phyloP scores from a whole-genome alignment of 345 rosid genomes.

The Linum tenue region DNA sequence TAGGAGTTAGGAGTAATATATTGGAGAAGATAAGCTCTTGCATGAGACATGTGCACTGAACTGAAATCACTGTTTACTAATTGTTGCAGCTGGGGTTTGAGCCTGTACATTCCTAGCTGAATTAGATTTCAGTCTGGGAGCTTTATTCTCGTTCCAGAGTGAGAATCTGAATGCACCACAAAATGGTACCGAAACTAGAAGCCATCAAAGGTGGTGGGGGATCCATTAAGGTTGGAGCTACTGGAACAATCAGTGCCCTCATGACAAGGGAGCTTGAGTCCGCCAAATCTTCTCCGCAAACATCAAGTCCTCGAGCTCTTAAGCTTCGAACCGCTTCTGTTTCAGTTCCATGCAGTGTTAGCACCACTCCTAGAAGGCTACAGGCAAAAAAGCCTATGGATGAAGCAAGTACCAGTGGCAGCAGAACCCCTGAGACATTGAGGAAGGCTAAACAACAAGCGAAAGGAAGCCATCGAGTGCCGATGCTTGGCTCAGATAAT shows the following conservation, averaged over 20 bases:
- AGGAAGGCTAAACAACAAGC: constrained; percentile 31
- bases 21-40: too few species aligned
- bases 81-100: too few species aligned
- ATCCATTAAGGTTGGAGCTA: constrained; percentile 73
- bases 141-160: background rate
- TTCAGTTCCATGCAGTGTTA: constrained; percentile 41
- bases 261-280: constrained; percentile 80
- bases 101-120: too few species aligned
- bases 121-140: too few species aligned
- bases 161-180: background rate
- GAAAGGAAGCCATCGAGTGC: constrained; percentile 38
- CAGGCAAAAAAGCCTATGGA: constrained; percentile 55
- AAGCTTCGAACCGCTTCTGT: constrained; percentile 40
- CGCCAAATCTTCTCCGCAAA: constrained; percentile 36
- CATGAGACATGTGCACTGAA: too few species aligned
- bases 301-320: constrained; percentile 24
- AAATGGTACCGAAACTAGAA: constrained; percentile 73
- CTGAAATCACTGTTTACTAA: too few species aligned
- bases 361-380: constrained; percentile 37
- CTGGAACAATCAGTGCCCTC: constrained; percentile 69
- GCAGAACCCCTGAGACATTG: constrained; percentile 30
- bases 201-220: constrained; percentile 76
- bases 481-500: constrained; percentile 57
- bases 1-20: too few species aligned
- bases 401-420: constrained; percentile 68